Evolutionary conservation across 2,329 filamentous ascomycete species (phyloP).

Genomic region (Nothomitra cinnamomea): DNA sequence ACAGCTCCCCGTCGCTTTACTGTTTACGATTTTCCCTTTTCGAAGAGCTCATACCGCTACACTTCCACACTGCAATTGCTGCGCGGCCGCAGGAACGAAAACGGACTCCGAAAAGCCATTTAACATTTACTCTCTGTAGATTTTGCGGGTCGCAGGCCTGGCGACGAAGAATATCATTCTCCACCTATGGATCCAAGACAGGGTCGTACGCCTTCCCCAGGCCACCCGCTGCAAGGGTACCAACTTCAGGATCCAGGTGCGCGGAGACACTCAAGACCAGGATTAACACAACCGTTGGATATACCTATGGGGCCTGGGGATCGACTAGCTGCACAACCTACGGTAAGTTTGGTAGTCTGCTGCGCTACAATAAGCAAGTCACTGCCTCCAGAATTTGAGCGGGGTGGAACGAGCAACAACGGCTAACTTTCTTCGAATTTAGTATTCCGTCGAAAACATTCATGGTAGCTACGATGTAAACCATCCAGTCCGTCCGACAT

Average conservation of each 20-base stretch:
- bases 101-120: neutral
- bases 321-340: slow-evolving; percentile 65
- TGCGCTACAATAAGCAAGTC: neutral
- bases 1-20: neutral
- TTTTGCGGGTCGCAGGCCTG: slow-evolving; percentile 22
- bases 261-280: slow-evolving; percentile 20
- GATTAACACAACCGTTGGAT: slow-evolving; percentile 33
- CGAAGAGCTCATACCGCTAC: neutral
- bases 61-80: neutral
- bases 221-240: slow-evolving; percentile 57
- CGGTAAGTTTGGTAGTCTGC: slow-evolving; percentile 37
- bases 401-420: neutral
- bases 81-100: neutral
- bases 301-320: slow-evolving; percentile 57
- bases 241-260: slow-evolving; percentile 58
- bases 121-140: slow-evolving; percentile 7
- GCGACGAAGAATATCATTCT: slow-evolving; percentile 24
- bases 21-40: neutral
- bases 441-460: slow-evolving; percentile 58
- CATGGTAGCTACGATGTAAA: slow-evolving; percentile 44
- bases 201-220: slow-evolving; percentile 56
- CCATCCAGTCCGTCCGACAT: slow-evolving; percentile 32
- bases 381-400: neutral
- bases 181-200: slow-evolving; percentile 30
- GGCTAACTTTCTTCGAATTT: slow-evolving; percentile 2